Base-by-base conservation (phyloP, 768 basidiomycete species). In the Mycena olivaceomarginata region DNA sequence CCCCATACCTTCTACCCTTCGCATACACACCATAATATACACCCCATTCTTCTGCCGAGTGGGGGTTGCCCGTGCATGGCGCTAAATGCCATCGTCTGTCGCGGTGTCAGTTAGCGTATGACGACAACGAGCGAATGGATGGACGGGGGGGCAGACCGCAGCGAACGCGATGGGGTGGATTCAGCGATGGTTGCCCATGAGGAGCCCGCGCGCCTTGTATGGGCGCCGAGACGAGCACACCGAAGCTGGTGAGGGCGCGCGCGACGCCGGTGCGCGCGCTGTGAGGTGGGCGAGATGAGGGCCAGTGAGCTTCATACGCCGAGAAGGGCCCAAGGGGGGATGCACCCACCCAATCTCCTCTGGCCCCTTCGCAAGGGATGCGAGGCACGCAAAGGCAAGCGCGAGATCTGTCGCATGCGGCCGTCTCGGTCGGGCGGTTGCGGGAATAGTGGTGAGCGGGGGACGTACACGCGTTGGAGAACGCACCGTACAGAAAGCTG, bases 181-280 rank as follows among this genome's bases (percentile, higher is more conserved):
- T 67, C 74, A 75, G 3, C 25, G 39, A 18, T 51, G 69, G 31
- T 20, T 13, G 39, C 46, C 22, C n/a, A 60, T 69, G 10, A 75
- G 67, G 31, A 75, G 51, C 37, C 67, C 31, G 31, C 31, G 31
- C 74, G 10, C 67, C 74, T 45, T 75, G 74, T n/a, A 75, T 75
- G 5, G 74, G 67, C 13, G 67, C 74, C n/a, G 74, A 67, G 37
- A 10, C 39, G 25, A 75, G 67, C 25, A 60, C 40, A 48, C 53
- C 67, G 39, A 75, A 41, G 60, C 74, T 63, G 15, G 20, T 41
- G 16, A 75, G 15, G 12, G 74, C 66, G 3, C 64, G 51, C 2
- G 74, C 74, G 25, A 75, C 20, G 10, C 74, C 74, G 0, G 46
- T 46, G 9, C 74, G 66, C 5, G 67, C 74, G 41, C 74, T 75